A percentile compares a stretch with the other conserved stretches of the same genome.
These are phyloP conservation scores for Asclepias syriaca DNA, from an alignment of 257 asterid genomes.

Conservation along the genomic window DNA sequence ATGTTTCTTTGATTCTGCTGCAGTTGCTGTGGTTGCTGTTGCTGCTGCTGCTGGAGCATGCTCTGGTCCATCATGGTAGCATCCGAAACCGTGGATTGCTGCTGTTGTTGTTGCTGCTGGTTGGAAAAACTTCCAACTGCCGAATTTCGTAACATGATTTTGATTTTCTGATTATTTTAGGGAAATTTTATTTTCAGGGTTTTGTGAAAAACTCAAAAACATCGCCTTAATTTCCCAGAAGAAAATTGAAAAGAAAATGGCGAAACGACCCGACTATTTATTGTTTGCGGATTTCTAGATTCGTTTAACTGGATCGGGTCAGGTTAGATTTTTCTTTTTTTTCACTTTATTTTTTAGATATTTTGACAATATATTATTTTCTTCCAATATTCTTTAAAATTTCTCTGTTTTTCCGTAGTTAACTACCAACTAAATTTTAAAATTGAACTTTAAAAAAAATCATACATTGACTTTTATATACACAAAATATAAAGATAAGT, in stretches of 20 bases:
- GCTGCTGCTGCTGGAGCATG: constrained; percentile 18
- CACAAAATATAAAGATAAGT: no score
- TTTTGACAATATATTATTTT: no score
- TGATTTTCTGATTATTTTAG: not conserved
- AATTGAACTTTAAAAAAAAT: no score
- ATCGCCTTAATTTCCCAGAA: not conserved
- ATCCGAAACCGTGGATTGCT: constrained; percentile 20
- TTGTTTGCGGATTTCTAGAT: no score
- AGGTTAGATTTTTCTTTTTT: no score
- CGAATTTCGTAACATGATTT: constrained; percentile 5
- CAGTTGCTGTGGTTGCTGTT: constrained; percentile 23
- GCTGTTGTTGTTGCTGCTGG: constrained; percentile 12
- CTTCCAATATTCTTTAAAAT: no score
- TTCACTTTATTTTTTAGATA: no score
- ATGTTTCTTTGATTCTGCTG: constrained; percentile 30
- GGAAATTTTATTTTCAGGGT: not conserved
- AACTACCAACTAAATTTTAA: no score
- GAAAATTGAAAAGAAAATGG: not conserved
- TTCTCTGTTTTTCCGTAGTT: no score
- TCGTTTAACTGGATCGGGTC: no score
- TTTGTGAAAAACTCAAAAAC: not conserved
- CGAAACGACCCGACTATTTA: no score
- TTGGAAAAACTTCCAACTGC: constrained; percentile 19
- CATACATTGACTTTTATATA: no score
- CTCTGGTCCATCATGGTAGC: constrained; percentile 40